A percentile compares a stretch with the other conserved stretches of the same genome.
Evolutionary conservation across 805 yeast genomes (phyloP).

Genomic region (Jamesozyma spencerorum): DNA sequence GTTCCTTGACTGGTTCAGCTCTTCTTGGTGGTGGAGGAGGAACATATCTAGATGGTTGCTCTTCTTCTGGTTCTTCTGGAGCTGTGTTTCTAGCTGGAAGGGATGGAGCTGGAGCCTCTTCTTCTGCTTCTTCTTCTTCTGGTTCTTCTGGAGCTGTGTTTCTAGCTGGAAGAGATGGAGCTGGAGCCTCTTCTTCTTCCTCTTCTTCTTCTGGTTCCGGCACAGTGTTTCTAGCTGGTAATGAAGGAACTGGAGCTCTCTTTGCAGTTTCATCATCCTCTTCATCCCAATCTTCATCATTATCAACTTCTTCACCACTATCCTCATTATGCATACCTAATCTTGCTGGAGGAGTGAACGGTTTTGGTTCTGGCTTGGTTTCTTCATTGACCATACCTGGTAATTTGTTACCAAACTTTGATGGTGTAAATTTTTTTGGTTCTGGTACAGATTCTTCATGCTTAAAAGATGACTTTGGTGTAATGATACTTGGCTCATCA

Average conservation of each 20-base stretch:
- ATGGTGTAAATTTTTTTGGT: conserved; percentile 1
- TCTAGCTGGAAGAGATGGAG: conserved; percentile 7
- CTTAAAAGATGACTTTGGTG: conserved; percentile 20
- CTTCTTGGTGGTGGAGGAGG: conserved; percentile 21
- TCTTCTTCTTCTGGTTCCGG: conserved; percentile 4
- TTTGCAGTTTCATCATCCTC: conserved; percentile 3
- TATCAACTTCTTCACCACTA: neutral
- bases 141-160: conserved; percentile 4
- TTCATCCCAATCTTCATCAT: conserved; percentile 1
- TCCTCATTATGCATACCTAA: neutral
- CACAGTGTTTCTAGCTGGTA: conserved; percentile 9
- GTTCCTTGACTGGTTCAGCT: conserved; percentile 16
- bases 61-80: conserved; percentile 15
- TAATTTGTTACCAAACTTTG: conserved; percentile 25
- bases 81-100: conserved; percentile 2
- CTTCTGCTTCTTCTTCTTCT: conserved; percentile 5
- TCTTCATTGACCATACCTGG: conserved; percentile 23
- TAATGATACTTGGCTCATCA: conserved; percentile 24
- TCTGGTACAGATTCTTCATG: conserved; percentile 9
- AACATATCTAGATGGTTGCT: conserved; percentile 18
- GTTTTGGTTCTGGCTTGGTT: conserved; percentile 5
- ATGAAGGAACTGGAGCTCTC: conserved; percentile 10
- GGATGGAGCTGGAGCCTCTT: conserved; percentile 7
- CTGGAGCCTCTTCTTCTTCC: conserved; percentile 6
- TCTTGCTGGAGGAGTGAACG: conserved; percentile 6